Evolutionary conservation across 805 yeast genomes (phyloP), one percentile per base, ranked within the genome.

Genomic region (Lipomyces yamanashiensis): DNA sequence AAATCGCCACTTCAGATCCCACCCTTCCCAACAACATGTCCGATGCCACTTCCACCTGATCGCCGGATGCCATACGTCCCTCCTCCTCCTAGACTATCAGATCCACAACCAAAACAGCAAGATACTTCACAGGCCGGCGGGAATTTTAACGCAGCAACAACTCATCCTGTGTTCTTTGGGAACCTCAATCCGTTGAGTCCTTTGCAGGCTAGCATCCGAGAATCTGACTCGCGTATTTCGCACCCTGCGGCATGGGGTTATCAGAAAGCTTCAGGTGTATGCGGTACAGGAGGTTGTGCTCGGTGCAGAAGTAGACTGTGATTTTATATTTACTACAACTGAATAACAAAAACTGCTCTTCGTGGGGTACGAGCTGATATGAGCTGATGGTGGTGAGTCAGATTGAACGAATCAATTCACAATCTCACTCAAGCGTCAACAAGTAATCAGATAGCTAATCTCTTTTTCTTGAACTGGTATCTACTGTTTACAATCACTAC

Each of bases 171-270:
- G 17, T 66, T 66, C 40, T 66, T 66, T n/a, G 61, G 68, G 9
- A 43, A 37, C n/a, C 41, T 37, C 17, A 39, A 62, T 17, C 45
- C n/a, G 43, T 56, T 33, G n/a, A 40, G 52, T 15, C 19, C 52
- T 21, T n/a, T 21, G 47, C 39, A 43, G 23, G 41, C 33, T 34
- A 5, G 17, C 17, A 13, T 33, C 8, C 54, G 52, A 28, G 34
- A 9, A 9, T 37, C 63, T 5, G 68, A 64, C 51, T 23, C 66
- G 33, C 53, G 63, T 13, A 47, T 64, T 9, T 54, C 68, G 10
- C 68, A 64, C 45, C 68, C 68, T 13, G 68, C 68, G 2, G 39
- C 66, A 7, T 64, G 68, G 68, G 68, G 68, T 7, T 62, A 62
- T 34, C 66, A 62, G 51, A 28, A 21, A 12, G n/a, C 55, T n/a